A percentile compares a stretch with the other conserved stretches of the same genome.
Evolutionary conservation across 768 basidiomycete species (phyloP).

Genomic region (Boletus tomentosulus): DNA sequence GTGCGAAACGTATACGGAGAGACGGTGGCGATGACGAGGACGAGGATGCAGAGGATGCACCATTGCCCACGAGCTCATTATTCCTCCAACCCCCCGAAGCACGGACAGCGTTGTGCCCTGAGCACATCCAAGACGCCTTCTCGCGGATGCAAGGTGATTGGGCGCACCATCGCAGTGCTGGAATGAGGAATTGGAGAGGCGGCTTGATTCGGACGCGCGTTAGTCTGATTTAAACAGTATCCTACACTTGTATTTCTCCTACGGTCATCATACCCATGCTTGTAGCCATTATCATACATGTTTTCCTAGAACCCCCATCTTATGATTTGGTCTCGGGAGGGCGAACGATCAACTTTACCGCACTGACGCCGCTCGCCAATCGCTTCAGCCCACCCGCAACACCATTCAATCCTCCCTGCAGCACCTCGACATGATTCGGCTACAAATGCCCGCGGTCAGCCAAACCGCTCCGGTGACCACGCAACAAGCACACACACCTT

Average conservation of each 20-base stretch:
- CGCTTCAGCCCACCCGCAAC: conserved; percentile 30
- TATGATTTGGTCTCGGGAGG: conserved; percentile 8
- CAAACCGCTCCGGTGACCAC: neutral
- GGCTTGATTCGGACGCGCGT: conserved; percentile 77
- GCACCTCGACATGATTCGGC: conserved; percentile 36
- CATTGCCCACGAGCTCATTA: conserved; percentile 64
- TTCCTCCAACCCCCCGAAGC: conserved; percentile 83
- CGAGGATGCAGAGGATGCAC: conserved; percentile 59
- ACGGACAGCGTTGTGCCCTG: conserved; percentile 69
- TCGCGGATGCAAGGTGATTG: conserved; percentile 85
- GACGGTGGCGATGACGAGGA: conserved; percentile 48
- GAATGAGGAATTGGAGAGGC: conserved; percentile 87
- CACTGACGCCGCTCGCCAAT: conserved; percentile 34
- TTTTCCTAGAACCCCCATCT: neutral
- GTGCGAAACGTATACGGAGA: conserved; percentile 45
- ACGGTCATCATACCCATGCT: neutral
- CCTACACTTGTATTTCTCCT: no score
- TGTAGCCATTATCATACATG: neutral
- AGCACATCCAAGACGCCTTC: conserved; percentile 91
- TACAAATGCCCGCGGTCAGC: neutral
- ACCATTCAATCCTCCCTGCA: conserved; percentile 35
- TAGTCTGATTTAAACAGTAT: conserved; percentile 67
- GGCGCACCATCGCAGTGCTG: conserved; percentile 75
- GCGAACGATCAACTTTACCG: conserved; percentile 36
- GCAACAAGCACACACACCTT: conserved; percentile 8